Conservation (phyloP, 2,329 filamentous ascomycete species). For the Ilyonectria mors-panacis region DNA sequence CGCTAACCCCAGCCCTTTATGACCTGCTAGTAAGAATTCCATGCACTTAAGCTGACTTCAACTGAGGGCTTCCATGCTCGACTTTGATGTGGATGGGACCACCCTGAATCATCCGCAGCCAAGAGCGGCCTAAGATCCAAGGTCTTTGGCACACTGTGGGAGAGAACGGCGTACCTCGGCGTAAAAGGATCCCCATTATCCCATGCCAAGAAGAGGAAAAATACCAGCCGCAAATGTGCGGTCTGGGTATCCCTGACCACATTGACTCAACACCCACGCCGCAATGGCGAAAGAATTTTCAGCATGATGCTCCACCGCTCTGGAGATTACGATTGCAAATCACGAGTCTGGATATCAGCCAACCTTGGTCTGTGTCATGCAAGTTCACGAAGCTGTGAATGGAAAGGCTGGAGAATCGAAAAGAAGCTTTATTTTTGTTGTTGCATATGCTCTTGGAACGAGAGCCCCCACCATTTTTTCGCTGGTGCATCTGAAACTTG, state of each 20-base stretch:
- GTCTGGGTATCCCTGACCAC: conserved; percentile 46
- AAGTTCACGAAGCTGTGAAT: conserved; percentile 41
- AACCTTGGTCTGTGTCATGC: conserved; percentile 35
- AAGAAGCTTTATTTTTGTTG: conserved; percentile 36
- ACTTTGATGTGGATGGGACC: conserved; percentile 28
- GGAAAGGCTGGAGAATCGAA: conserved; percentile 30
- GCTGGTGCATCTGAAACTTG: conserved; percentile 35
- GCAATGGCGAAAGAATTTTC: conserved; percentile 41
- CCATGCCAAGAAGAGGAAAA: conserved; percentile 36
- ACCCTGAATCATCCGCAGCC: conserved; percentile 29
- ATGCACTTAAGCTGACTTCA: conserved; percentile 34
- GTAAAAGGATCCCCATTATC: conserved; percentile 20
- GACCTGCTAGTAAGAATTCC: conserved; percentile 35
- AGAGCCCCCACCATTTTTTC: conserved; percentile 34
- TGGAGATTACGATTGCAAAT: conserved; percentile 42
- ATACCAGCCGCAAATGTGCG: conserved; percentile 41
- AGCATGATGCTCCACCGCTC: conserved; percentile 44
- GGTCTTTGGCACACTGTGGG: conserved; percentile 22
- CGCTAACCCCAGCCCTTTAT: conserved; percentile 30
- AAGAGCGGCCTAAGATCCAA: conserved; percentile 29
- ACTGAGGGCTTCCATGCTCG: conserved; percentile 30
- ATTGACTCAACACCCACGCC: conserved; percentile 35
- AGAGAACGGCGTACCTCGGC: conserved; percentile 29
- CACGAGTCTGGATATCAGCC: conserved; percentile 33
- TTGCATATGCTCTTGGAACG: conserved; percentile 23